phyloP scores from a whole-genome alignment of 306 rosid species.

The Pterocarpus macrocarpus region DNA sequence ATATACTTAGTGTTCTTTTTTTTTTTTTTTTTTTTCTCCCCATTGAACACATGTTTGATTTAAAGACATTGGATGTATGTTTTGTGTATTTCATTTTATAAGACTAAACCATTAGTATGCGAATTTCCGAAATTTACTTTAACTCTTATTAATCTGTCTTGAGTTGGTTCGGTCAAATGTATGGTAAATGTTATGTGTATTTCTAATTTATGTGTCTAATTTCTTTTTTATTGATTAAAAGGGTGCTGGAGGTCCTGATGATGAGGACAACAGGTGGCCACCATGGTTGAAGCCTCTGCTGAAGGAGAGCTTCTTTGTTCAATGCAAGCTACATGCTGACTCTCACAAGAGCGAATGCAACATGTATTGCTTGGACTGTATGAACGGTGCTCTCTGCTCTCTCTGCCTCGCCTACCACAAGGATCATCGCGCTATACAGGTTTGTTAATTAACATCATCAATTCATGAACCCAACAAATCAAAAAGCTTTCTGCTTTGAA shows the following conservation, averaged over 20 bases:
- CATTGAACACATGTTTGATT: too few relatives aligned
- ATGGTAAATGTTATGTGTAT: too few relatives aligned
- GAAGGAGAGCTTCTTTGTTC: conserved; percentile 87
- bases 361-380: conserved; percentile 97
- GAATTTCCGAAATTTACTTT: too few relatives aligned
- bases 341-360: conserved; percentile 98
- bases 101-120: neutral
- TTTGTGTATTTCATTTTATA: neutral
- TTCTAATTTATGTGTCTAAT: too few relatives aligned
- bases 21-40: conserved; percentile 4
- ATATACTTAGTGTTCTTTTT: neutral
- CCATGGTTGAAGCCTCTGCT: conserved; percentile 98
- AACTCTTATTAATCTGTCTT: neutral
- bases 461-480: neutral
- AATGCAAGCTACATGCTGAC: conserved; percentile 88
- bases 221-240: neutral
- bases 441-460: conserved; percentile 15
- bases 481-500: neutral
- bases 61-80: conserved; percentile 8
- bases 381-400: conserved; percentile 94
- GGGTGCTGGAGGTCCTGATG: conserved; percentile 98
- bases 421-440: conserved; percentile 96
- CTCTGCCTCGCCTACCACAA: conserved; percentile 83
- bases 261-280: conserved; percentile 92
- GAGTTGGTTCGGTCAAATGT: neutral